Percentiles rank a stretch among this genome's conserved stretches.
phyloP scores from a whole-genome alignment of 192 early-diverging fungal species.

The Entrophospora sp. region DNA sequence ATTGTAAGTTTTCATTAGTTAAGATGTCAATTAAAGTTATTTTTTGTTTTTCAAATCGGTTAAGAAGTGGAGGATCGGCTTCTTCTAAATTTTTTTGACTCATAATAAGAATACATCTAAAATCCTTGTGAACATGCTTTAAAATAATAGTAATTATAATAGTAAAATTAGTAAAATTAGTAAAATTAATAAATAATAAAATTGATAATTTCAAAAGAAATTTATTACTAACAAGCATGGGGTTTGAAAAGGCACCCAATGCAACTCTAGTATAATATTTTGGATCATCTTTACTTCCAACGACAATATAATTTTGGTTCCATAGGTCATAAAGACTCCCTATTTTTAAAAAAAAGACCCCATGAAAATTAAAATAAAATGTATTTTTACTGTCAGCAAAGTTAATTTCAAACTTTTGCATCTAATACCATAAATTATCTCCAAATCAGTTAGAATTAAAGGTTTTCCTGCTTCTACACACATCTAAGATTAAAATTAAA shows the following conservation, averaged over 20 bases:
- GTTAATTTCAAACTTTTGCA: neutral
- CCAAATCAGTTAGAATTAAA: conserved; percentile 5
- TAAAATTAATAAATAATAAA: neutral
- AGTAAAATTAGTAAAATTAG: neutral
- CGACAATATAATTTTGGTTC: conserved; percentile 22
- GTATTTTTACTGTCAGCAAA: neutral
- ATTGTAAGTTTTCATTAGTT: neutral
- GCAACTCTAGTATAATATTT: conserved; percentile 21
- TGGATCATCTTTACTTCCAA: conserved; percentile 11
- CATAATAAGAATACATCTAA: conserved; percentile 20
- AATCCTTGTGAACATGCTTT: conserved; percentile 5
- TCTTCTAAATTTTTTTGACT: conserved; percentile 16
- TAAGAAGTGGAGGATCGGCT: conserved; percentile 20
- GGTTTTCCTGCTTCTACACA: conserved; percentile 22
- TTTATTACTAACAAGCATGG: conserved; percentile 15
- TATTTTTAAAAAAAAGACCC: too few relatives aligned
- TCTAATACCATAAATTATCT: conserved; percentile 4
- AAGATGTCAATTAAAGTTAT: conserved; percentile 14
- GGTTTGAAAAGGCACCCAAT: conserved; percentile 21
- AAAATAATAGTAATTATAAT: neutral
- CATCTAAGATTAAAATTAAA: conserved; percentile 1
- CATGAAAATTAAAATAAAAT: neutral
- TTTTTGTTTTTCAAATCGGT: conserved; percentile 19
- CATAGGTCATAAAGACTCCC: conserved; percentile 23
- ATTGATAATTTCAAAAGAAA: neutral